These are phyloP conservation scores for Aspergillus persii DNA, from an alignment of 2,329 filamentous ascomycete species.

Conservation along the genomic window DNA sequence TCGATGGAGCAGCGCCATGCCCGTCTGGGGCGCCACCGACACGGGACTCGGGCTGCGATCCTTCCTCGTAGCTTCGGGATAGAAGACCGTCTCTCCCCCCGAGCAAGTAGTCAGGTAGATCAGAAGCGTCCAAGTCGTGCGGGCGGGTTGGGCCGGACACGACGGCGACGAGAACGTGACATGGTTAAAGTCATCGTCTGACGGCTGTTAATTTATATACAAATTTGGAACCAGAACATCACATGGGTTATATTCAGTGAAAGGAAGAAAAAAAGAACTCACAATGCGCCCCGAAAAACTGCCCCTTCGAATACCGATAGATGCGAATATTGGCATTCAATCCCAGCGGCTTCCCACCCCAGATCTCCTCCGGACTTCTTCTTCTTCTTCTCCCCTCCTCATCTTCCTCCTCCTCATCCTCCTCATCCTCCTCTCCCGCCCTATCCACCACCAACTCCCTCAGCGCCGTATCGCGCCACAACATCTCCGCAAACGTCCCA, in stretches of 20 bases:
- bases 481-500: slow-evolving; percentile 64
- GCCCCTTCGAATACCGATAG: slow-evolving; percentile 80
- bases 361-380: slow-evolving; percentile 45
- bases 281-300: slow-evolving; percentile 95
- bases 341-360: slow-evolving; percentile 80
- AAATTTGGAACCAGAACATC: too few species aligned
- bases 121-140: slow-evolving; percentile 87
- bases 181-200: slow-evolving; percentile 84
- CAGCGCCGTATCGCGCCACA: slow-evolving; percentile 78
- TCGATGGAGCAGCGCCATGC: slow-evolving; percentile 80
- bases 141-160: slow-evolving; percentile 49
- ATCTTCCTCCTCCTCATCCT: slow-evolving; percentile 25
- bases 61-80: slow-evolving; percentile 60
- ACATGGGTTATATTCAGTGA: neutral
- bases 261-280: slow-evolving; percentile 39
- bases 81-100: slow-evolving; percentile 91
- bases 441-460: slow-evolving; percentile 55
- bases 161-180: slow-evolving; percentile 56
- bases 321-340: slow-evolving; percentile 85
- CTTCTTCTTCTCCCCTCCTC: slow-evolving; percentile 20
- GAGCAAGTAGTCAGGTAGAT: slow-evolving; percentile 82
- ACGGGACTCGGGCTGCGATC: slow-evolving; percentile 59
- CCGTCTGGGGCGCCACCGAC: slow-evolving; percentile 72
- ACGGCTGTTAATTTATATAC: neutral
- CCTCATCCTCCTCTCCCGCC: slow-evolving; percentile 23